phyloP scores from a whole-genome alignment of 2,329 filamentous ascomycete species.

The Sphaerulina vaccinii region DNA sequence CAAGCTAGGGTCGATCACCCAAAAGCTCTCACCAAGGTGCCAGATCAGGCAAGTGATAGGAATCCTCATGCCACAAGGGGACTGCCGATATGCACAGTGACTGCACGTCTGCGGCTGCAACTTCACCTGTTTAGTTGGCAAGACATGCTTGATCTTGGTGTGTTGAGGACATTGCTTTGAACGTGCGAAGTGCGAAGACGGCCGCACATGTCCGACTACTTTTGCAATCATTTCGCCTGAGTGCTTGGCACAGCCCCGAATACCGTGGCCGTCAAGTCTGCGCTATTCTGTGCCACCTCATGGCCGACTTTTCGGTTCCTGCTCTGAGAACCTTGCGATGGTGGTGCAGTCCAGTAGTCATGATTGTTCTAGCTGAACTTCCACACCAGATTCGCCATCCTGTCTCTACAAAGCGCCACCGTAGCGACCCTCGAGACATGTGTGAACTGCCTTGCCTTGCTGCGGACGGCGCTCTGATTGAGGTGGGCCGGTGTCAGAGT shows the following conservation, averaged over 20 bases:
- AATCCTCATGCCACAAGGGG: neutral
- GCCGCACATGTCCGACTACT: no score
- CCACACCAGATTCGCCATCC: no score
- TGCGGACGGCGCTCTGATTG: no score
- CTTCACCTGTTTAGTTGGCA: neutral
- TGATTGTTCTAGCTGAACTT: no score
- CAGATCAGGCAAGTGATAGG: no score
- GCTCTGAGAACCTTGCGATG: no score
- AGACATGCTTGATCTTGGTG: neutral
- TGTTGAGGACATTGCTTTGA: neutral
- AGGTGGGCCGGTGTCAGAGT: neutral
- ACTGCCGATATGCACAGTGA: conserved; percentile 10
- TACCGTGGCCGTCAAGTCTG: no score
- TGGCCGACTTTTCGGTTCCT: no score
- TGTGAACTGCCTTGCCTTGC: neutral
- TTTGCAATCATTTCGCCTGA: neutral
- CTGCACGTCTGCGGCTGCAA: neutral
- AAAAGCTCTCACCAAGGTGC: neutral
- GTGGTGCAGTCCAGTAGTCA: no score
- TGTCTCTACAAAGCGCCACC: no score
- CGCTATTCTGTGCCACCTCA: no score
- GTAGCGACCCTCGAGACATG: no score
- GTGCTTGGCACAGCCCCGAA: neutral
- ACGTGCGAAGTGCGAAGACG: neutral
- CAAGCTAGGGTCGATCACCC: neutral